phyloP scores from a whole-genome alignment of 2,329 filamentous ascomycete genomes.

The Fusarium stilboides region DNA sequence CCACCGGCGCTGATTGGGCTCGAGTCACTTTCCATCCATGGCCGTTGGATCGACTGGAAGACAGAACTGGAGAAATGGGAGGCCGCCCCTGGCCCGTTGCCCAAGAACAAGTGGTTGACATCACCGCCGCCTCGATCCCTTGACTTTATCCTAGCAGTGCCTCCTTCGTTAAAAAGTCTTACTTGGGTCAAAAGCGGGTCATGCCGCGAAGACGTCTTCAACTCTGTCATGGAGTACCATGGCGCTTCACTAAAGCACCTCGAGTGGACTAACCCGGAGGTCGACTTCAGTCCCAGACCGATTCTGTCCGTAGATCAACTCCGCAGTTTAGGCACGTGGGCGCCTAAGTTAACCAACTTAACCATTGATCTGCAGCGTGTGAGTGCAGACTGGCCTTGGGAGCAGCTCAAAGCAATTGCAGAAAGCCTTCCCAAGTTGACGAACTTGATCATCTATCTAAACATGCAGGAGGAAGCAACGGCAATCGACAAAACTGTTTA shows the following conservation, averaged over 20 bases:
- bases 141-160: constrained; percentile 11
- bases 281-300: background rate
- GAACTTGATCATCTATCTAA: constrained; percentile 7
- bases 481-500: background rate
- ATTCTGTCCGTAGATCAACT: constrained; percentile 8
- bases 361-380: constrained; percentile 12
- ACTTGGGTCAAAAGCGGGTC: constrained; percentile 16
- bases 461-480: background rate
- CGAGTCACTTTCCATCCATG: background rate
- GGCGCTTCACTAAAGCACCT: constrained; percentile 12
- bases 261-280: constrained; percentile 25
- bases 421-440: constrained; percentile 9
- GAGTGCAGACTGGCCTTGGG: background rate
- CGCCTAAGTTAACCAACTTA: constrained; percentile 3
- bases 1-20: constrained; percentile 6
- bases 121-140: background rate
- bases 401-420: constrained; percentile 9
- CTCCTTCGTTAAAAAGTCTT: background rate
- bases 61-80: background rate
- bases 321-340: background rate
- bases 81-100: background rate
- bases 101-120: background rate
- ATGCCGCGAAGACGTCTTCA: background rate
- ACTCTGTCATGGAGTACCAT: constrained; percentile 15
- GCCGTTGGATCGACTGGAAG: constrained; percentile 19